phyloP scores from a whole-genome alignment of 2,329 filamentous ascomycete species.

The Aspergillus spinulosporus region DNA sequence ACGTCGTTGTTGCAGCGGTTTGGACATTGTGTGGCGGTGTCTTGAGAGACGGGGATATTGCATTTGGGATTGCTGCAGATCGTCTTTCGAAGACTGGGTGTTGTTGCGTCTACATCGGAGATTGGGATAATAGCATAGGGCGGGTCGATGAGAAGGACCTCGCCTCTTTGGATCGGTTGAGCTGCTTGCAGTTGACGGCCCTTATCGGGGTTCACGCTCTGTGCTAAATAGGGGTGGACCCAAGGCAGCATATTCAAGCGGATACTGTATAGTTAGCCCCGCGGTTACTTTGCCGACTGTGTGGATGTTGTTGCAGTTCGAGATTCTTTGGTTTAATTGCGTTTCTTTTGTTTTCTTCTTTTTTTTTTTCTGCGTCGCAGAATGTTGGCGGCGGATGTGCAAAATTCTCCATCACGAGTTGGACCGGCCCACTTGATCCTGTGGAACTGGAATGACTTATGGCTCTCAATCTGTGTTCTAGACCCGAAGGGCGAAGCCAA shows the following conservation, averaged over 20 bases:
- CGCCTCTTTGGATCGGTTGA: conserved; percentile 26
- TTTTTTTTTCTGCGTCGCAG: background rate
- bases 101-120: background rate
- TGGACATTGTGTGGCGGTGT: conserved; percentile 20
- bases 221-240: conserved; percentile 32
- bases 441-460: background rate
- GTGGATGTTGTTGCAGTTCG: background rate
- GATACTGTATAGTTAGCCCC: no score
- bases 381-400: background rate
- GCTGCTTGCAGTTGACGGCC: conserved; percentile 35
- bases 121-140: conserved; percentile 35
- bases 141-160: conserved; percentile 30
- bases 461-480: background rate
- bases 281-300: no score
- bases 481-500: background rate
- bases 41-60: conserved; percentile 22
- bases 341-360: background rate
- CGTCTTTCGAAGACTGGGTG: conserved; percentile 4
- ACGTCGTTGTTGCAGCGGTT: conserved; percentile 30
- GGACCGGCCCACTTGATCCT: background rate
- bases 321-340: background rate
- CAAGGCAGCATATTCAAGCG: conserved; percentile 15
- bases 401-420: conserved; percentile 1
- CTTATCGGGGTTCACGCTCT: conserved; percentile 30
- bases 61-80: conserved; percentile 35